Conservation (phyloP, 257 asterid species). For the Voacanga thouarsii region DNA sequence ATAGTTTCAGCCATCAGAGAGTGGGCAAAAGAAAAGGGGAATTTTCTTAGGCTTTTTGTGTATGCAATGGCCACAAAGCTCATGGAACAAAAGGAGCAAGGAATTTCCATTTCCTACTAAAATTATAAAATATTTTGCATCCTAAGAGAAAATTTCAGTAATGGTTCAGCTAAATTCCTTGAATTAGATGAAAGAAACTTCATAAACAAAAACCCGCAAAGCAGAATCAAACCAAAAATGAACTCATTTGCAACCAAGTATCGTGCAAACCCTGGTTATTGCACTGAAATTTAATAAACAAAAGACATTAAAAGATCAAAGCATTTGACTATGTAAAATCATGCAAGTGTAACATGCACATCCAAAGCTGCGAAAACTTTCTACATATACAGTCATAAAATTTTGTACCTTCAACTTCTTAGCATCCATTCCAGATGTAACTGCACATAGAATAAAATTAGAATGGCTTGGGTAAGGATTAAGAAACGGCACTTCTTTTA, state of each 20-base stretch:
- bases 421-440: conserved; percentile 84
- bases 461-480: conserved; percentile 88
- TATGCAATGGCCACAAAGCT: background rate
- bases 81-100: background rate
- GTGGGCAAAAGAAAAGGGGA: background rate
- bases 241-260: background rate
- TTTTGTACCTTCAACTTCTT: conserved; percentile 83
- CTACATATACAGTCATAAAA: background rate
- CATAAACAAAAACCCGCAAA: background rate
- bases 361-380: conserved; percentile 3
- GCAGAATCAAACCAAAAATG: background rate
- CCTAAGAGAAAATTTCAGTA: background rate
- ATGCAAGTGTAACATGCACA: background rate
- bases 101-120: background rate
- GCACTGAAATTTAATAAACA: background rate
- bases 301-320: background rate
- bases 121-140: background rate
- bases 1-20: background rate
- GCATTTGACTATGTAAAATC: background rate
- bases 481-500: conserved; percentile 87
- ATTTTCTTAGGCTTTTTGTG: background rate
- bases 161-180: background rate
- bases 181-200: background rate
- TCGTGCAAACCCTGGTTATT: background rate
- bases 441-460: conserved; percentile 90